Percentiles rank a stretch among this genome's conserved stretches.
phyloP scores from a whole-genome alignment of 495 filamentous ascomycete species.

The Xylaria venustula region DNA sequence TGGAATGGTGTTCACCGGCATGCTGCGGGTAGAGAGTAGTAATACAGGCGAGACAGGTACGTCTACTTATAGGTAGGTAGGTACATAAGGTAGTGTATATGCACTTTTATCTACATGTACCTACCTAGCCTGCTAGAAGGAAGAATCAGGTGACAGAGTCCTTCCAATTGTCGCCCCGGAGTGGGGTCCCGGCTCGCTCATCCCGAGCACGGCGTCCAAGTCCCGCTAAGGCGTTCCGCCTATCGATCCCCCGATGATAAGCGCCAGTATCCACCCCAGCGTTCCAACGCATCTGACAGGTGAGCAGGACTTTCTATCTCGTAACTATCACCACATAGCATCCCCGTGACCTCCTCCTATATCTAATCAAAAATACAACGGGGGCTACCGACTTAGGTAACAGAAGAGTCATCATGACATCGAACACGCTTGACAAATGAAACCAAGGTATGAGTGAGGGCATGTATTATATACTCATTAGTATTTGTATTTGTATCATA shows the following conservation, averaged over 20 bases:
- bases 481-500: neutral
- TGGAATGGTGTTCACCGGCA: too few species aligned
- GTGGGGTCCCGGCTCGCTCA: neutral
- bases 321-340: slow-evolving; percentile 22
- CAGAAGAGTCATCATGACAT: neutral
- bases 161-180: neutral
- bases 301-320: slow-evolving; percentile 21
- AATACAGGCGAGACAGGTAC: too few species aligned
- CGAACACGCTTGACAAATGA: neutral
- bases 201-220: neutral
- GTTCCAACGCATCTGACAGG: slow-evolving; percentile 6
- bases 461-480: too few species aligned
- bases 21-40: too few species aligned
- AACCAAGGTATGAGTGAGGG: neutral
- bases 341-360: slow-evolving; percentile 12
- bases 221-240: neutral
- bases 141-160: neutral
- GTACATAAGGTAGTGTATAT: too few species aligned
- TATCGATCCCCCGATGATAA: neutral
- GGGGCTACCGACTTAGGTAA: slow-evolving; percentile 1
- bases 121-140: too few species aligned
- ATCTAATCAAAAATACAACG: neutral
- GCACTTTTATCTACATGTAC: neutral
- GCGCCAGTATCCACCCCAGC: slow-evolving; percentile 1
- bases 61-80: too few species aligned